phyloP scores from a whole-genome alignment of 768 basidiomycete species.

The Tricholomella constricta region DNA sequence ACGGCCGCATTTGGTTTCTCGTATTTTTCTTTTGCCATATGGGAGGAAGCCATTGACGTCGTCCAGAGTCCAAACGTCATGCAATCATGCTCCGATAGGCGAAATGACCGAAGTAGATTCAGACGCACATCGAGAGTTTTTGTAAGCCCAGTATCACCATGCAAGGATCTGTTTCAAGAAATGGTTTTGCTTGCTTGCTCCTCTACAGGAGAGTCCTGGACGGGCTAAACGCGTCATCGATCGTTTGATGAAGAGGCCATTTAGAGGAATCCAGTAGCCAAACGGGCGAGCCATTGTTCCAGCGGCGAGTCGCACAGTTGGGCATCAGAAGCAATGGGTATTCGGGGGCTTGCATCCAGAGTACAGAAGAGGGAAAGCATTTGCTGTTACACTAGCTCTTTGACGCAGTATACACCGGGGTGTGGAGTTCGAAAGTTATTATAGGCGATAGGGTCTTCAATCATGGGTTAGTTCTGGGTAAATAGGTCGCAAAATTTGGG shows the following conservation, averaged over 20 bases:
- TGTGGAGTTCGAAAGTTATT: not conserved
- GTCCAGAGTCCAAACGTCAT: not conserved
- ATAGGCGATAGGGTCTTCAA: not conserved
- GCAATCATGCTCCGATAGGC: not conserved
- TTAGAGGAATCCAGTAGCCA: not conserved
- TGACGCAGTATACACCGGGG: not conserved
- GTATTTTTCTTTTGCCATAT: no score
- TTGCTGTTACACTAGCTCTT: not conserved
- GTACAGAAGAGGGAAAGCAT: not conserved
- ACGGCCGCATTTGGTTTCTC: constrained; percentile 1
- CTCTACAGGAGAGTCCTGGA: not conserved
- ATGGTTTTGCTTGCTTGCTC: not conserved
- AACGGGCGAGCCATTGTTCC: not conserved
- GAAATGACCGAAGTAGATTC: not conserved
- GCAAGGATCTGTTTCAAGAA: not conserved
- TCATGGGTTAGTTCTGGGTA: not conserved
- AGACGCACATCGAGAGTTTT: not conserved
- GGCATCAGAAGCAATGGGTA: not conserved
- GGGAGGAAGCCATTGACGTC: not conserved
- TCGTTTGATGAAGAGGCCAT: constrained; percentile 1
- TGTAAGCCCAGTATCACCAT: not conserved
- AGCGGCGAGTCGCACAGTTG: not conserved
- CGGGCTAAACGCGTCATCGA: not conserved
- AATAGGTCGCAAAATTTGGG: not conserved
- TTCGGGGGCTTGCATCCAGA: not conserved